These are phyloP conservation scores for Sanghuangporus sanghuang DNA, from an alignment of 1,284 basidiomycete genomes.

Conservation along the genomic window DNA sequence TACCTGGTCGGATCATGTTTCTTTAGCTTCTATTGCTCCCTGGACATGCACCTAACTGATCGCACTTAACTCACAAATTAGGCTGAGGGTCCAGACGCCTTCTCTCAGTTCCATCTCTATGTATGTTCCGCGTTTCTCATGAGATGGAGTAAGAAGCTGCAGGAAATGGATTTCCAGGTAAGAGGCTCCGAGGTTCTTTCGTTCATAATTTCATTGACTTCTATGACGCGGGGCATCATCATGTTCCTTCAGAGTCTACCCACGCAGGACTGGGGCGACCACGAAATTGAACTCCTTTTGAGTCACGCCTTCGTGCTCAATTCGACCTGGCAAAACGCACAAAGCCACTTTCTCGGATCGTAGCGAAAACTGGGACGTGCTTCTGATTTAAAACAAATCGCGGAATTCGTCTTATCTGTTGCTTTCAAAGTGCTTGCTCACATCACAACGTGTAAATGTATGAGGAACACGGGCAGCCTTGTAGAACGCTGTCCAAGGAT, in stretches of 20 bases:
- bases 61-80: constrained; percentile 28
- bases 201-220: not conserved
- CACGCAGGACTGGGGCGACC: constrained; percentile 92
- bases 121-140: constrained; percentile 95
- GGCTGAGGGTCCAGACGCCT: constrained; percentile 93
- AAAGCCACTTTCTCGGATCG: constrained; percentile 73
- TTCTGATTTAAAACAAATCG: not conserved
- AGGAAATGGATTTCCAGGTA: constrained; percentile 96
- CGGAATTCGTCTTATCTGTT: not conserved
- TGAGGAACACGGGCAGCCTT: not conserved
- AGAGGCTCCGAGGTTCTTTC: constrained; percentile 20
- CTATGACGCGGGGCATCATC: constrained; percentile 79
- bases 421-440: not conserved
- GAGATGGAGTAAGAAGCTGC: constrained; percentile 85
- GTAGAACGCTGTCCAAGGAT: not conserved
- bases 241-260: constrained; percentile 98
- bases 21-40: not conserved
- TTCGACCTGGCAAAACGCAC: constrained; percentile 91
- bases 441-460: not conserved
- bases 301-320: constrained; percentile 95
- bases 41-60: not conserved
- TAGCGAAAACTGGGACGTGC: not conserved
- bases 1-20: constrained; percentile 69
- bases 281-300: constrained; percentile 92
- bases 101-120: constrained; percentile 95